Percentiles rank a stretch among this genome's conserved stretches.
Evolutionary conservation across 257 asterid species (phyloP).

Genomic region (Eustoma russellianum): DNA sequence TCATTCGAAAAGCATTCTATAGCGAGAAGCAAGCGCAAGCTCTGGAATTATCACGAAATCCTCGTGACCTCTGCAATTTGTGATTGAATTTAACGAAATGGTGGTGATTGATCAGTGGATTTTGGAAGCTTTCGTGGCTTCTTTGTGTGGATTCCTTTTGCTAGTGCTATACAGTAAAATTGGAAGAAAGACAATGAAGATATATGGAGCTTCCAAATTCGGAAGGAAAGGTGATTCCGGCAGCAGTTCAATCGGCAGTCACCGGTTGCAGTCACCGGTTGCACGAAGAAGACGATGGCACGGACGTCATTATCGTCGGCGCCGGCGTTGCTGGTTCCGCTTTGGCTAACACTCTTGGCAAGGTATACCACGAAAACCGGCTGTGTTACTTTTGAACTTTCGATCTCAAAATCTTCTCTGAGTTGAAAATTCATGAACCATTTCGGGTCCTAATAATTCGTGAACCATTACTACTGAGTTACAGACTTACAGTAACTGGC

Average conservation of each 20-base stretch:
- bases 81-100: background rate
- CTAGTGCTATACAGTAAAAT: constrained; percentile 7
- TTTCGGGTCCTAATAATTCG: too few relatives aligned
- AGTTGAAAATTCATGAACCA: too few relatives aligned
- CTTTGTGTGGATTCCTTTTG: constrained; percentile 10
- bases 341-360: constrained; percentile 59
- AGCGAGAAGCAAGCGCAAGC: too few relatives aligned
- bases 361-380: constrained; percentile 27
- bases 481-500: too few relatives aligned
- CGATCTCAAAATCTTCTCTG: too few relatives aligned
- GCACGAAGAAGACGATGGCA: constrained; percentile 16
- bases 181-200: constrained; percentile 12
- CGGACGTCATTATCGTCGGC: constrained; percentile 58
- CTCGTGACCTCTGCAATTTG: too few relatives aligned
- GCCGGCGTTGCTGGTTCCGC: constrained; percentile 81
- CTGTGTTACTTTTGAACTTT: background rate
- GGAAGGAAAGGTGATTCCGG: constrained; percentile 12
- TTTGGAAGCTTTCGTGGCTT: constrained; percentile 10
- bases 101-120: constrained; percentile 14
- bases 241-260: constrained; percentile 10
- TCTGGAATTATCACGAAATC: too few relatives aligned
- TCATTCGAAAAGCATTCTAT: too few relatives aligned
- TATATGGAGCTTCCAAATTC: constrained; percentile 13
- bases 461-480: too few relatives aligned
- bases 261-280: too few relatives aligned